These are phyloP conservation scores for Candida ascalaphidarum DNA, from an alignment of 805 yeast species.

Conservation along the genomic window DNA sequence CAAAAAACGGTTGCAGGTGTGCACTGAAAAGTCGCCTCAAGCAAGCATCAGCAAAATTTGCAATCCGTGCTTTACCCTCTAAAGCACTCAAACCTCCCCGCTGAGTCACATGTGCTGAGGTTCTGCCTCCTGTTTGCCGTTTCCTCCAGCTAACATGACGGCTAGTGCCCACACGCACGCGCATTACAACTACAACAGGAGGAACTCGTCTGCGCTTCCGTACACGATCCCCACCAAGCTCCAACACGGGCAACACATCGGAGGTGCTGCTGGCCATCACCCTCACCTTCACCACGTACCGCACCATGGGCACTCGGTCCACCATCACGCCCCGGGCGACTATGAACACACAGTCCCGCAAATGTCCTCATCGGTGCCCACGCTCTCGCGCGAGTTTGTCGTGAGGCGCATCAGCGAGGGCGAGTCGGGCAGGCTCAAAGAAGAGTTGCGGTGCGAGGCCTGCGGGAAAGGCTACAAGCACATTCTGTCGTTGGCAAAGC, in stretches of 20 bases:
- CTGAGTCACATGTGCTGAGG: neutral
- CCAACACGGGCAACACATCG: slow-evolving; percentile 8
- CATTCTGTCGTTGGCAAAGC: slow-evolving; percentile 79
- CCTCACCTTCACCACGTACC: too few species aligned
- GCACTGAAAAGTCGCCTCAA: neutral
- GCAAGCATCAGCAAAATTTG: neutral
- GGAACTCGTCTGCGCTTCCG: slow-evolving; percentile 19
- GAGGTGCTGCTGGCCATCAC: too few species aligned
- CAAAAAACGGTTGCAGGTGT: too few species aligned
- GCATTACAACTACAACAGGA: slow-evolving; percentile 20
- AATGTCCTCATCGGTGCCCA: slow-evolving; percentile 28
- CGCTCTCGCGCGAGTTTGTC: slow-evolving; percentile 58
- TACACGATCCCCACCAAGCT: slow-evolving; percentile 20
- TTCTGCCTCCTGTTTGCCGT: neutral
- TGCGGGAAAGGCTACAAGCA: slow-evolving; percentile 91
- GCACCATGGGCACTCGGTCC: too few species aligned
- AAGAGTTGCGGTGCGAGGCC: slow-evolving; percentile 79
- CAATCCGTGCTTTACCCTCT: neutral
- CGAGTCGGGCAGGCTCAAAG: slow-evolving; percentile 76
- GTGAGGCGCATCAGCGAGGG: slow-evolving; percentile 81
- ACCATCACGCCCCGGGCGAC: too few species aligned
- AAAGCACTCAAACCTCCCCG: neutral
- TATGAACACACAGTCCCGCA: too few species aligned
- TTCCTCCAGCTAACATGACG: too few species aligned
- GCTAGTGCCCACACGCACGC: slow-evolving; percentile 4